Evolutionary conservation across 805 yeast species (phyloP), one percentile per base, ranked within the genome.

Genomic region (Isabelozyma pseudorhagii): DNA sequence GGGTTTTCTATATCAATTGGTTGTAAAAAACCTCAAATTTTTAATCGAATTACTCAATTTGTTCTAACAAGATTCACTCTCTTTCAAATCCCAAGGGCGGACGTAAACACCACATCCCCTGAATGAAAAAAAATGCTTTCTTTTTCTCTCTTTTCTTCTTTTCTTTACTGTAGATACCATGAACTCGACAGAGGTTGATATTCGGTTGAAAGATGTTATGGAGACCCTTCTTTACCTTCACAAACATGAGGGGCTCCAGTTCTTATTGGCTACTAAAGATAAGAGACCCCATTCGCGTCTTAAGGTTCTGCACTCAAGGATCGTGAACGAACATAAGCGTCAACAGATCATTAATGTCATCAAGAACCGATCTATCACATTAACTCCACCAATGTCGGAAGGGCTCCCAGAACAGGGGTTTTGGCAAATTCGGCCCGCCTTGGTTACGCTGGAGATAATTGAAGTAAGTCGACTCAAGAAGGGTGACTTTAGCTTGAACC

Each of bases 371-470:
- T 41, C 46, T 11, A 42, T 46, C n/a, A 43, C 46, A 8, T 52
- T 54, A 2, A 54, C 46, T 34, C 59, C 59, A 8, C 36, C 36
- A 5, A 10, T 31, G n/a, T 14, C 15, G 9, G 40, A 38, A 38
- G 15, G 10, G 13, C 10, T 11, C 9, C 18, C 5, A 4, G 15
- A 38, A 9, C 13, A 17, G 10, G 45, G 47, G 18, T 44, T 53
- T 11, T 47, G 49, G 15, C 43, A 40, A 8, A 54, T 56, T 3
- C 52, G 46, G 38, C 59, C 59, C 5, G 51, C 54, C 6, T 44
- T 55, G 36, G 41, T 45, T 18, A 14, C 28, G 7, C 38, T 25
- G n/a, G 42, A 45, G 14, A 42, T 18, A 14, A 17, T 45, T 11
- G 43, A 11, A 36, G 7, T 47, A 15, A 51, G 49, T 4, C 45